These are phyloP conservation scores for Jamesozyma spencerorum DNA, from an alignment of 805 yeast genomes.

Conservation along the genomic window DNA sequence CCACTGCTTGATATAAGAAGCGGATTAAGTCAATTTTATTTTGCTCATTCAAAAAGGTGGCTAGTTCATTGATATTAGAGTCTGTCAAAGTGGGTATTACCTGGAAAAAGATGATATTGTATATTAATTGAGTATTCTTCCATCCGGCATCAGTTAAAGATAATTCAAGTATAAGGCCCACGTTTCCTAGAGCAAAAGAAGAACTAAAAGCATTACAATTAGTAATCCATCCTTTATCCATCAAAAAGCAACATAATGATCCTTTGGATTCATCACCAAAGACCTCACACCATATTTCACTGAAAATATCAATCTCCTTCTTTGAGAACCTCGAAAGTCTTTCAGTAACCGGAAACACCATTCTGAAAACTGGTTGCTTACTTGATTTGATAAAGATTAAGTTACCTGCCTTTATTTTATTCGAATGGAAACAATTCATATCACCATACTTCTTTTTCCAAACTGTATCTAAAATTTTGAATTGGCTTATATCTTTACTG, in stretches of 20 bases:
- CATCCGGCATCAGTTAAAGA: constrained; percentile 41
- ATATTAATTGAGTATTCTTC: constrained; percentile 28
- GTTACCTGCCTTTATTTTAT: constrained; percentile 11
- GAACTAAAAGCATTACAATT: constrained; percentile 37
- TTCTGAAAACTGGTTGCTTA: constrained; percentile 33
- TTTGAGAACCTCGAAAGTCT: constrained; percentile 8
- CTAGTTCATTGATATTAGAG: constrained; percentile 23
- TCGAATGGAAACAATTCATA: constrained; percentile 18
- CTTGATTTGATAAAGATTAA: constrained; percentile 34
- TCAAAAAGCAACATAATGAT: constrained; percentile 39
- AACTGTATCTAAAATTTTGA: constrained; percentile 18
- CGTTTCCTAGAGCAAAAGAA: constrained; percentile 29
- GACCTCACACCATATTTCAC: constrained; percentile 44
- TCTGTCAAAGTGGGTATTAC: constrained; percentile 13
- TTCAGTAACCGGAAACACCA: constrained; percentile 37
- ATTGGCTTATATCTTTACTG: constrained; percentile 1
- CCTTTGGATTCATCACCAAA: constrained; percentile 54
- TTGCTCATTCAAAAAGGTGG: constrained; percentile 38
- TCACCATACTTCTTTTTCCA: constrained; percentile 13
- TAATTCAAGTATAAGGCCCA: constrained; percentile 42
- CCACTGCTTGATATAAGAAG: constrained; percentile 35
- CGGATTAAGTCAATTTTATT: constrained; percentile 39
- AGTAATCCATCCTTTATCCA: constrained; percentile 29
- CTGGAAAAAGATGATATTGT: constrained; percentile 28
- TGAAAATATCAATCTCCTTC: constrained; percentile 26